Evolutionary conservation across 2,329 filamentous ascomycete species (phyloP), one percentile per base, ranked within the genome.

Genomic region (Nemania sp.): DNA sequence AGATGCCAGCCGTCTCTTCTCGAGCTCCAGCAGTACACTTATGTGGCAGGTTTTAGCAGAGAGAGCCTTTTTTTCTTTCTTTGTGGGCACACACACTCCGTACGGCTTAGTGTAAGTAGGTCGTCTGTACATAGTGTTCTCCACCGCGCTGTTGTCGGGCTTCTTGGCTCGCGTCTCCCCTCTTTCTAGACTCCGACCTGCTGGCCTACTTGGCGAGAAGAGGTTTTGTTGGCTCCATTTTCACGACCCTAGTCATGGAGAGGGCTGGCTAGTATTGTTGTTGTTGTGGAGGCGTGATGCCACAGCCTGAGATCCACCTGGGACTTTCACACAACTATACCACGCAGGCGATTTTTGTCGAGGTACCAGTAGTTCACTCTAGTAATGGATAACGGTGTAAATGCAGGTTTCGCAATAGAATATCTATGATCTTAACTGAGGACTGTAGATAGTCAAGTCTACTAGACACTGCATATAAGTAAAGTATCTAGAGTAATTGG

Each of bases 171-270:
- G 35, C 47, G 52, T 60, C 59, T 66, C 68, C 69, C 68, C 69
- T 68, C 63, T 68, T 68, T 67, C 63, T 54, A 35, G 61, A 63
- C 64, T 66, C 61, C 65, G 64, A 67, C 64, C 62, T 70, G 39
- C 29, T 54, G 53, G 60, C 18, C 34, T 35, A 45, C 61, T 56
- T 57, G 48, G 55, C 59, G 50, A 57, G 47, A 54, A 45, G 32
- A 49, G 42, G 66, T 63, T n/a, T 66, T 70, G 70, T 70, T 72
- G 71, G 67, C 69, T 67, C 51, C 51, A 57, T 55, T 42, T 71
- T 70, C 68, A 65, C 58, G 50, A 70, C 64, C 68, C 71, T 57
- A 57, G 70, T 66, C 62, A 34, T 53, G 46, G 37, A 52, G 62
- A 57, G 59, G 60, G 34, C 32, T 49, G 15, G n/a, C 2, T 47